Percentiles rank a stretch among this genome's conserved stretches.
Conservation (phyloP, 2,329 filamentous ascomycete species). For the Pseudocercospora macadamiae region DNA sequence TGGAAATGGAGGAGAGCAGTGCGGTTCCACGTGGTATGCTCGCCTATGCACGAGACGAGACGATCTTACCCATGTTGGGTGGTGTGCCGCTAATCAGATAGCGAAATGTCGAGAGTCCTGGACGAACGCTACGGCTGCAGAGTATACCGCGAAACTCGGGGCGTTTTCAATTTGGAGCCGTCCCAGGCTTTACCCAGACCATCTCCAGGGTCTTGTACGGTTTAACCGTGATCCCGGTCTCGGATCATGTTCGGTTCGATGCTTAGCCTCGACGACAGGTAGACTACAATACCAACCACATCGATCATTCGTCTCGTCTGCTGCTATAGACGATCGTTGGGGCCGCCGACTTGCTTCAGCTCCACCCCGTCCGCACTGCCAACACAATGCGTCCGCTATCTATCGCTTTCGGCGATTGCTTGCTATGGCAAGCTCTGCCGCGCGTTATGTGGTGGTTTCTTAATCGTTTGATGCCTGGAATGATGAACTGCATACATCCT, state of each 20-base stretch:
- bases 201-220: not conserved
- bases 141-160: not conserved
- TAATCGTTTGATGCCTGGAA: too few species aligned
- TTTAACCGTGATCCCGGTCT: not conserved
- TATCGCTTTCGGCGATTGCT: too few species aligned
- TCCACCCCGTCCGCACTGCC: not conserved
- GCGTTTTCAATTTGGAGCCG: not conserved
- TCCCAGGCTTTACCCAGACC: slow-evolving; percentile 2
- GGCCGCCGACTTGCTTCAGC: not conserved
- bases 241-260: not conserved
- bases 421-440: not conserved
- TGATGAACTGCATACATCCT: too few species aligned
- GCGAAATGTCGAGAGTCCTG: not conserved
- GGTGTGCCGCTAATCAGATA: not conserved
- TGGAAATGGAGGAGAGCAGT: not conserved
- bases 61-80: not conserved
- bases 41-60: not conserved
- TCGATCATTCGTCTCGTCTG: not conserved
- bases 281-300: not conserved
- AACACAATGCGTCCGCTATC: not conserved
- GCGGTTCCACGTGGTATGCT: not conserved
- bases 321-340: not conserved
- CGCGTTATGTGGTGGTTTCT: too few species aligned
- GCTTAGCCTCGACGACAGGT: slow-evolving; percentile 6
- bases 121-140: not conserved